Evolutionary conservation across 768 basidiomycete genomes (phyloP).

Genomic region (Hygrophorus pudorinus): DNA sequence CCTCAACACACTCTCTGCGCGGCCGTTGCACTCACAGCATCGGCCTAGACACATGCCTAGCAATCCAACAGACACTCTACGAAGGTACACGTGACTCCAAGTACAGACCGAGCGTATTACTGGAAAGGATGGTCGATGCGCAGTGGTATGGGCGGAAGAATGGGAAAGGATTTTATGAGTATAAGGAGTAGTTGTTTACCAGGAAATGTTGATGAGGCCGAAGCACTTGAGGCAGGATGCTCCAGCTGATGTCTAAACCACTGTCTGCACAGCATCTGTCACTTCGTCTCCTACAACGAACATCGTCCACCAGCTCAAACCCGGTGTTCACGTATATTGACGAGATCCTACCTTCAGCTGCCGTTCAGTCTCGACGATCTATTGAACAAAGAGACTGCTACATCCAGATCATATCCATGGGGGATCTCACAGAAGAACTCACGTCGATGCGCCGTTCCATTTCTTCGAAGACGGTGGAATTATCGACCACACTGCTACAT

Average conservation of each 20-base stretch:
- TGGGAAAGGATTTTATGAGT: conserved; percentile 94
- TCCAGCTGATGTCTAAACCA: background rate
- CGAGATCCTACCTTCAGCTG: too few species aligned
- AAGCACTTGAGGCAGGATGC: too few species aligned
- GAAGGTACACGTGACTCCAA: conserved; percentile 88
- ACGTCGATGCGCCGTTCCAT: conserved; percentile 72
- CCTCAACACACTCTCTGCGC: conserved; percentile 3
- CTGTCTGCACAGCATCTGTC: conserved; percentile 29
- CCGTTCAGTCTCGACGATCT: too few species aligned
- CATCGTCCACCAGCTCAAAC: conserved; percentile 8
- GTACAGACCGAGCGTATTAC: conserved; percentile 82
- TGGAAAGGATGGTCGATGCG: conserved; percentile 95
- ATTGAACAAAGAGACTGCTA: too few species aligned
- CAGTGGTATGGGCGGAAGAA: conserved; percentile 90
- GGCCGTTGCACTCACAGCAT: conserved; percentile 45
- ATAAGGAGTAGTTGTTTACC: conserved; percentile 31
- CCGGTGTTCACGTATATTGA: too few species aligned
- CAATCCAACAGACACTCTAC: conserved; percentile 86
- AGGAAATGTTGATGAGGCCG: too few species aligned
- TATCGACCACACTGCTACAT: conserved; percentile 42
- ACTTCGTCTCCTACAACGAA: conserved; percentile 29
- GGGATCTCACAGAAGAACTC: conserved; percentile 60
- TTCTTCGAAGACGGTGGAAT: conserved; percentile 49
- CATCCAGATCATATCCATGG: too few species aligned
- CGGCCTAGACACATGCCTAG: conserved; percentile 93